Percentiles rank a stretch among this genome's conserved stretches.
Conservation (phyloP, 2,329 filamentous ascomycete species). For the Claviceps sorghi region DNA sequence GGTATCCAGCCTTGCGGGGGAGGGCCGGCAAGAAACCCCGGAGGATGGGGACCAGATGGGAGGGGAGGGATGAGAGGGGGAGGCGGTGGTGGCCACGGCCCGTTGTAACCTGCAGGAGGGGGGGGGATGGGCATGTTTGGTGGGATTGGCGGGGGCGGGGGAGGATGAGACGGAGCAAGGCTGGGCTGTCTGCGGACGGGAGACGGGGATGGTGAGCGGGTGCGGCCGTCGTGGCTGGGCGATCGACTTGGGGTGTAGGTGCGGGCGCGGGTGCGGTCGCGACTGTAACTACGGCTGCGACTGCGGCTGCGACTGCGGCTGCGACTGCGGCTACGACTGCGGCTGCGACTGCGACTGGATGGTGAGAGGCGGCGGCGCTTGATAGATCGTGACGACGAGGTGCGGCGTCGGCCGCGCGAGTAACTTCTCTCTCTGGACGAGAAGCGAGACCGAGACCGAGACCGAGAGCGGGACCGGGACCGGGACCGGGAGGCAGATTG, state of each 20-base stretch:
- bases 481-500: slow-evolving; percentile 12
- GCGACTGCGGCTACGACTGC: slow-evolving; percentile 10
- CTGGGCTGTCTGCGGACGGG: neutral
- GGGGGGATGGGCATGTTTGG: slow-evolving; percentile 14
- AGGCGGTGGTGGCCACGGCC: slow-evolving; percentile 25
- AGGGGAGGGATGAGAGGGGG: slow-evolving; percentile 12
- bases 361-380: slow-evolving; percentile 17
- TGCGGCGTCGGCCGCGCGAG: slow-evolving; percentile 16
- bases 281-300: slow-evolving; percentile 9
- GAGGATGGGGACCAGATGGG: neutral
- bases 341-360: slow-evolving; percentile 11
- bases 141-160: slow-evolving; percentile 10
- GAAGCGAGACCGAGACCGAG: slow-evolving; percentile 16
- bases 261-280: slow-evolving; percentile 11
- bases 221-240: slow-evolving; percentile 9
- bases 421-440: slow-evolving; percentile 10
- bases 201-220: slow-evolving; percentile 11
- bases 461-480: slow-evolving; percentile 4
- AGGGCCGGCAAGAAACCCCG: neutral
- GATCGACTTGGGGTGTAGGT: slow-evolving; percentile 13
- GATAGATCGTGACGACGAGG: slow-evolving; percentile 16
- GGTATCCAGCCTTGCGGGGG: slow-evolving; percentile 15
- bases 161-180: slow-evolving; percentile 8
- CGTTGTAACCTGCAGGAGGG: slow-evolving; percentile 24
- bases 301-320: slow-evolving; percentile 12